A percentile compares a stretch with the other conserved stretches of the same genome.
These are phyloP conservation scores for Trypanosoma vivax DNA, from an alignment of 208 protist genomes.

Conservation along the genomic window DNA sequence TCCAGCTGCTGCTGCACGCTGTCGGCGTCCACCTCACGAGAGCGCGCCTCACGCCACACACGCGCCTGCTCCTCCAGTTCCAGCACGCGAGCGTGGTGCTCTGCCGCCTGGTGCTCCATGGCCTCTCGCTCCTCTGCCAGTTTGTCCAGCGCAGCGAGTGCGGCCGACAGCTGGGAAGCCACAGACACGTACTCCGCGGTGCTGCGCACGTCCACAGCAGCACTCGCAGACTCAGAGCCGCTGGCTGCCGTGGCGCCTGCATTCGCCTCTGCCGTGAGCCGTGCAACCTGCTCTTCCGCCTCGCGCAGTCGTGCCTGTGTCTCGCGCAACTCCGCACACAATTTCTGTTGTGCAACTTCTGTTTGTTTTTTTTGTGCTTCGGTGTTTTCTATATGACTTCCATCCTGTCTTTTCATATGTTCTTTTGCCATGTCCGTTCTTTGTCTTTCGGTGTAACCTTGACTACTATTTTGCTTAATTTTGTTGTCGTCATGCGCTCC, in stretches of 20 bases:
- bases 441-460: too few relatives aligned
- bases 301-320: conserved; percentile 15
- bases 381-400: background rate
- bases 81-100: background rate
- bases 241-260: background rate
- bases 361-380: conserved; percentile 17
- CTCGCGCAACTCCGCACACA: conserved; percentile 6
- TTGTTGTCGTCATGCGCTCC: background rate
- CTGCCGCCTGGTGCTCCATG: background rate
- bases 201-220: background rate
- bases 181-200: too few relatives aligned
- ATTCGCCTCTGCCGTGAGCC: conserved; percentile 18
- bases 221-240: background rate
- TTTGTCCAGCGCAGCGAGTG: conserved; percentile 2
- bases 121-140: background rate
- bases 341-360: too few relatives aligned
- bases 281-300: conserved; percentile 6
- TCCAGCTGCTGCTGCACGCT: conserved; percentile 15
- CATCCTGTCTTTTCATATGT: background rate
- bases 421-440: background rate
- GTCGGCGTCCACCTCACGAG: conserved; percentile 10
- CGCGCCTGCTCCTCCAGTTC: background rate
- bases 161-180: background rate
- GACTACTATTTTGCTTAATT: too few relatives aligned
- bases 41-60: background rate